Evolutionary conservation across 2,329 filamentous ascomycete species (phyloP), one percentile per base, ranked within the genome.

Genomic region (Aspergillus intermedius): DNA sequence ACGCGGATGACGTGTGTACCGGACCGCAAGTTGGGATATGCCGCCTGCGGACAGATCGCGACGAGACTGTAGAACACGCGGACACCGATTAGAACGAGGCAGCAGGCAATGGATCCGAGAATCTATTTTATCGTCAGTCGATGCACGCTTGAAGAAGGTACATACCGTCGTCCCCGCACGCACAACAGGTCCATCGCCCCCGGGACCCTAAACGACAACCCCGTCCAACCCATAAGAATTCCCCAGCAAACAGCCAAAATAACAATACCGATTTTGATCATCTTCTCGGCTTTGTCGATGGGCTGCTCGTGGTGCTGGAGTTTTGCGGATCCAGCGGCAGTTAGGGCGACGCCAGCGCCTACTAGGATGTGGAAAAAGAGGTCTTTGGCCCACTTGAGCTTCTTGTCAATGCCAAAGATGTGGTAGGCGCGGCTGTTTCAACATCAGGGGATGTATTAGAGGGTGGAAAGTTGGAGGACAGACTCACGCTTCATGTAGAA

Each of bases 401-500:
- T 44, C 17, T 46, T 32, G 9, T 45, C 5, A 22, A 47, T 32
- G 30, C 43, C 32, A 4, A 32, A 47, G 43, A 50, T 53, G 43
- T 56, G 58, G 41, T 59, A 60, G 9, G 30, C 15, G 40, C 59
- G 51, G 3, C 62, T n/a, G 67, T 66, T 22, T 5, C 21, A 5
- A 22, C 1, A 5, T 22, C 21, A 22, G 21, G 21, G 5, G 21
- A 4, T 22, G 21, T 22, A 22, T 22, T 22, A 22, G 21, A 22
- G 21, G 21, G 21, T 22, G 5, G 21, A 22, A 1, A 22, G 21
- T 22, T 5, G 21, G 4, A 22, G 21, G 21, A 22, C 4, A 4
- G 21, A 22, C 21, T 22, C 21, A 22, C 21, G 64, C 57, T 55
- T 72, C 67, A 41, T 71, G 63, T 1, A 72, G 49, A 9, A 72